phyloP scores from a whole-genome alignment of 106 monocot species.

The Amphibolis antarctica region DNA sequence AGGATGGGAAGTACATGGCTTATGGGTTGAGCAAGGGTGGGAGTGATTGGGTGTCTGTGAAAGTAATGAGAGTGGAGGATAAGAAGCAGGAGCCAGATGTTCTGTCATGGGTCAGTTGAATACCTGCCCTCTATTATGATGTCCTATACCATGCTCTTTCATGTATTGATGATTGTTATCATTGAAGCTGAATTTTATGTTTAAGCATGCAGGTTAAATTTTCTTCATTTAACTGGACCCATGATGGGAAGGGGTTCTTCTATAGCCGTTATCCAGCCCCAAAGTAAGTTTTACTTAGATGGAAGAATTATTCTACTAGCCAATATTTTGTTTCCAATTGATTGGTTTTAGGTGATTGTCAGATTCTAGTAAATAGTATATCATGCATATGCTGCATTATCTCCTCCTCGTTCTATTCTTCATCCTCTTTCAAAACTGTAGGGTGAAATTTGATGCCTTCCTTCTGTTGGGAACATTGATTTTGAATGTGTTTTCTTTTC shows the following conservation, averaged over 20 bases:
- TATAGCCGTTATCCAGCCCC: slow-evolving; percentile 81
- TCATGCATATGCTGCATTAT: neutral
- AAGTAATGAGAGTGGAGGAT: slow-evolving; percentile 65
- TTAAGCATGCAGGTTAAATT: slow-evolving; percentile 66
- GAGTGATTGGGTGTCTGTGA: slow-evolving; percentile 88
- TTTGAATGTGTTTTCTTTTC: neutral
- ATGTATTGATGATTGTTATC: neutral
- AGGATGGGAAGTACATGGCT: slow-evolving; percentile 60
- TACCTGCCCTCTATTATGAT: neutral
- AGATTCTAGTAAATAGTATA: too few relatives aligned
- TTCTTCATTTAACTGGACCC: slow-evolving; percentile 77
- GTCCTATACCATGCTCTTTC: neutral
- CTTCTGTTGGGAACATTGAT: slow-evolving; percentile 1
- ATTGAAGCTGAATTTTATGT: slow-evolving; percentile 1
- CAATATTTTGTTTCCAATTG: too few relatives aligned
- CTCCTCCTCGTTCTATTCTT: neutral
- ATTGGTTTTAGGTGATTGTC: too few relatives aligned
- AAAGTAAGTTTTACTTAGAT: slow-evolving; percentile 32
- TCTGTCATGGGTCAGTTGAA: slow-evolving; percentile 71
- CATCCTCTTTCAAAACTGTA: neutral
- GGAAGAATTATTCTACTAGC: neutral
- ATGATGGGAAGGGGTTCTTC: slow-evolving; percentile 91
- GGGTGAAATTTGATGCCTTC: neutral
- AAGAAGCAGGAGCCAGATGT: slow-evolving; percentile 40
- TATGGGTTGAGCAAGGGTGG: slow-evolving; percentile 80